Conservation (phyloP, 2,329 filamentous ascomycete genomes). For the Monilinia polystroma region DNA sequence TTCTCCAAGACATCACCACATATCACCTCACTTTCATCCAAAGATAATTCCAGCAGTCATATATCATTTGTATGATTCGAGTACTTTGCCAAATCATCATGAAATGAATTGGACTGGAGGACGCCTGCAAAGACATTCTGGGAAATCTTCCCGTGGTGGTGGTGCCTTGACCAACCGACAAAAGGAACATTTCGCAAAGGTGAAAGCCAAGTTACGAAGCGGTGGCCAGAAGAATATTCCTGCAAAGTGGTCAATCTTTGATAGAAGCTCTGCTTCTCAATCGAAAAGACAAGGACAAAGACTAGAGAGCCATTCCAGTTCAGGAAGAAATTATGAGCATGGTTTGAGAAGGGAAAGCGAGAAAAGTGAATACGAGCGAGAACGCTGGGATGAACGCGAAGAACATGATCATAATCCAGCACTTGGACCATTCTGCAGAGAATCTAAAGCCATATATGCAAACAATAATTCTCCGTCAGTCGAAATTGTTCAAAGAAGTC, state of each 20-base stretch:
- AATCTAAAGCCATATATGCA: not conserved
- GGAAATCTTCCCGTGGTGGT: slow-evolving; percentile 39
- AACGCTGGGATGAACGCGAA: not conserved
- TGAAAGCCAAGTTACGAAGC: slow-evolving; percentile 41
- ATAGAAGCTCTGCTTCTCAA: slow-evolving; percentile 22
- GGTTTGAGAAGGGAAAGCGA: not conserved
- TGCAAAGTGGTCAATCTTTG: slow-evolving; percentile 30
- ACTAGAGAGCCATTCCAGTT: not conserved
- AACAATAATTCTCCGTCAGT: not conserved
- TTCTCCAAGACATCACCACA: not conserved
- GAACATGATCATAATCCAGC: not conserved
- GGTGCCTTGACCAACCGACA: slow-evolving; percentile 39
- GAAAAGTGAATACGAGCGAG: not conserved
- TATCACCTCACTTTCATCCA: not conserved
- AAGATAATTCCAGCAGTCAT: not conserved
- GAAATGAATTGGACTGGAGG: slow-evolving; percentile 54
- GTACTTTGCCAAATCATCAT: not conserved
- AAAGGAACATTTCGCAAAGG: slow-evolving; percentile 50
- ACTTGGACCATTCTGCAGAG: not conserved
- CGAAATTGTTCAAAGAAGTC: slow-evolving; percentile 5
- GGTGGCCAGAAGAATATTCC: slow-evolving; percentile 39
- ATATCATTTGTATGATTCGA: not conserved
- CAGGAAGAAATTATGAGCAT: not conserved
- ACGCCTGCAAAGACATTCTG: slow-evolving; percentile 45
- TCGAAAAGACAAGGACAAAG: slow-evolving; percentile 6